Conservation (phyloP, 164 flowering plant genomes). For the Chimonanthus salicifolius region DNA sequence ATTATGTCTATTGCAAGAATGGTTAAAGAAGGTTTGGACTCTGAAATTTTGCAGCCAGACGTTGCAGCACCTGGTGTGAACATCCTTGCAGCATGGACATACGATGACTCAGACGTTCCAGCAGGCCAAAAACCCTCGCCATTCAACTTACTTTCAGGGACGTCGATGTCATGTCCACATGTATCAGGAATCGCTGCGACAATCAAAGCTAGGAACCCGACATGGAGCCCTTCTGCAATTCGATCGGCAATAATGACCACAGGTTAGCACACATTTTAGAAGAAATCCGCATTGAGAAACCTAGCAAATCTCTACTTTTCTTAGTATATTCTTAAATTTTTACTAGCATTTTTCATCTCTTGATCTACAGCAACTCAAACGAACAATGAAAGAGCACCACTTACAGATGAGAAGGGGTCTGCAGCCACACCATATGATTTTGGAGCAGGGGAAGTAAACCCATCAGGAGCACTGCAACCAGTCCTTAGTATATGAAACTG, state of each 20-base stretch:
- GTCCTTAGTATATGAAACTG: constrained; percentile 70
- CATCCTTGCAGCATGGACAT: constrained; percentile 81
- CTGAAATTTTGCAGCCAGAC: constrained; percentile 66
- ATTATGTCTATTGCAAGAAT: no score
- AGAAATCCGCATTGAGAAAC: not conserved
- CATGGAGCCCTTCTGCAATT: constrained; percentile 65
- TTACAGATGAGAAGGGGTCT: constrained; percentile 42
- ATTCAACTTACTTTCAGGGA: constrained; percentile 67
- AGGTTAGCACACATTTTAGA: constrained; percentile 28
- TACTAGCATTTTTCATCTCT: not conserved
- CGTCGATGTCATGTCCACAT: constrained; percentile 91
- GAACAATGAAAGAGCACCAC: constrained; percentile 40
- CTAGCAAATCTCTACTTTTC: not conserved
- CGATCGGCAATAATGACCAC: constrained; percentile 85
- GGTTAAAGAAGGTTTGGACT: not conserved
- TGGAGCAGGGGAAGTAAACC: constrained; percentile 67
- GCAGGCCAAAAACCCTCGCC: constrained; percentile 40
- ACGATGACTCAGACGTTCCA: constrained; percentile 25
- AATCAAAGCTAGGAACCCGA: constrained; percentile 51
- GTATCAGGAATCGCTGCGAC: constrained; percentile 66
- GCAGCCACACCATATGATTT: constrained; percentile 59
- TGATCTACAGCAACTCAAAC: constrained; percentile 43
- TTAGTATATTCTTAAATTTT: not conserved
- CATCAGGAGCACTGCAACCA: constrained; percentile 49
- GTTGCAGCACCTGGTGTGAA: constrained; percentile 79